Conservation (phyloP, 2,329 filamentous ascomycete genomes). For the Colletotrichum lentis region DNA sequence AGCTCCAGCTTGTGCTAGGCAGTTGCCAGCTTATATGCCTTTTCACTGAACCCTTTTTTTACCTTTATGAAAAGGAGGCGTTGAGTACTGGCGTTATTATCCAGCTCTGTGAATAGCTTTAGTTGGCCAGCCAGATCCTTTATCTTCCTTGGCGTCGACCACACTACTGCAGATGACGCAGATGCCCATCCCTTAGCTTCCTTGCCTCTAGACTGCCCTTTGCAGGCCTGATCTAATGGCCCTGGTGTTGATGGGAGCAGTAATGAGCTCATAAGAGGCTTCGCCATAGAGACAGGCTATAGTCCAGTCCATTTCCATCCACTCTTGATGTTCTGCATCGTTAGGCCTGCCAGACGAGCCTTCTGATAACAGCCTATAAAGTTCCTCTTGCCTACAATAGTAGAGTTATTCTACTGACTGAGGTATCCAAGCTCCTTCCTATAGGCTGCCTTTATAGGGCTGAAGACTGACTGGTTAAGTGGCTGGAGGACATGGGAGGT, state of each 20-base stretch:
- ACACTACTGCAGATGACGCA: no score
- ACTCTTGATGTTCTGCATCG: background rate
- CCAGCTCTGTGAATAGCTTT: background rate
- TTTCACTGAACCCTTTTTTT: background rate
- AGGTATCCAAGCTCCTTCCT: no score
- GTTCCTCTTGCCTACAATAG: no score
- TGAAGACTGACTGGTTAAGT: no score
- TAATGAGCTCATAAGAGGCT: background rate
- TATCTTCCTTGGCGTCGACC: no score
- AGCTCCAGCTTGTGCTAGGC: background rate
- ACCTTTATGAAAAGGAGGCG: slow-evolving; percentile 7
- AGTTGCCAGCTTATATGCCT: background rate
- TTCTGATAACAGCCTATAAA: no score
- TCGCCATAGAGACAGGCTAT: background rate
- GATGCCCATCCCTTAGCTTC: no score
- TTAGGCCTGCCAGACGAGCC: slow-evolving; percentile 6
- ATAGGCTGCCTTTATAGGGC: no score
- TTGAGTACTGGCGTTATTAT: background rate
- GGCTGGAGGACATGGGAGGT: no score
- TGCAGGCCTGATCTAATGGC: background rate
- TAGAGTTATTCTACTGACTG: no score
- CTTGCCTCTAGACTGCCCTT: background rate
- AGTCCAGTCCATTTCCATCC: background rate
- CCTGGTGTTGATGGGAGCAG: slow-evolving; percentile 3
- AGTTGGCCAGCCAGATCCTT: background rate